These are phyloP conservation scores for Ceratocystis lukuohia DNA, from an alignment of 2,329 filamentous ascomycete genomes.

Conservation along the genomic window DNA sequence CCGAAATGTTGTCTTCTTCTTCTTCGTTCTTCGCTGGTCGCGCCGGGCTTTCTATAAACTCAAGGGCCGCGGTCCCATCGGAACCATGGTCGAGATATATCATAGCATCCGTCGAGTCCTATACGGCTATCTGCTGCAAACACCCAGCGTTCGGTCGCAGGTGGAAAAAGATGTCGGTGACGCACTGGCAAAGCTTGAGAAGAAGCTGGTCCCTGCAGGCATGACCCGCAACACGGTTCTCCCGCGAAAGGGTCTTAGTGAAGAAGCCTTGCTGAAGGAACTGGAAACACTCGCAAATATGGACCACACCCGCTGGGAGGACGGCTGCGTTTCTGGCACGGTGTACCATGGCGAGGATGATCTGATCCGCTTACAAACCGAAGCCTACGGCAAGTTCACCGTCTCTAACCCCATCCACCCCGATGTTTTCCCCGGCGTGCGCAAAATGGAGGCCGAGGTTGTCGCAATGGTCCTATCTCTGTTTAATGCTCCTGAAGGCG, in stretches of 20 bases:
- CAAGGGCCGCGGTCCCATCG: constrained; percentile 75
- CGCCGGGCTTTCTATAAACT: constrained; percentile 72
- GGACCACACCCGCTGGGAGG: constrained; percentile 95
- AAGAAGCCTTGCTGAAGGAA: constrained; percentile 67
- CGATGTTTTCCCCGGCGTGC: constrained; percentile 91
- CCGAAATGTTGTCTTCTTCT: constrained; percentile 75
- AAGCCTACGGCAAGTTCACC: constrained; percentile 87
- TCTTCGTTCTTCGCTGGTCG: constrained; percentile 74
- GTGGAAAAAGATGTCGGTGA: constrained; percentile 75
- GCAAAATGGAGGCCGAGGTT: constrained; percentile 98
- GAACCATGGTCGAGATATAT: constrained; percentile 64
- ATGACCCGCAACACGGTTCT: constrained; percentile 61
- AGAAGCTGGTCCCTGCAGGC: constrained; percentile 65
- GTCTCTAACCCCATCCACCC: constrained; percentile 95
- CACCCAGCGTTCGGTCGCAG: constrained; percentile 73
- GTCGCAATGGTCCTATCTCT: constrained; percentile 87
- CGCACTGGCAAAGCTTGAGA: constrained; percentile 65
- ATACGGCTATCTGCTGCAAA: constrained; percentile 74
- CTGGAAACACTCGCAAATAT: constrained; percentile 65
- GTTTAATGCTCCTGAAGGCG: constrained; percentile 78
- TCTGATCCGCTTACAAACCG: constrained; percentile 70
- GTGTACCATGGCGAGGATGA: constrained; percentile 89
- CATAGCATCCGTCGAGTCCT: constrained; percentile 53
- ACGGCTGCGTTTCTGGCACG: constrained; percentile 83
- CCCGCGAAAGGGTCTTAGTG: constrained; percentile 70